A percentile compares a stretch with the other conserved stretches of the same genome.
phyloP scores from a whole-genome alignment of 805 yeast genomes.

The Candida michaelii region DNA sequence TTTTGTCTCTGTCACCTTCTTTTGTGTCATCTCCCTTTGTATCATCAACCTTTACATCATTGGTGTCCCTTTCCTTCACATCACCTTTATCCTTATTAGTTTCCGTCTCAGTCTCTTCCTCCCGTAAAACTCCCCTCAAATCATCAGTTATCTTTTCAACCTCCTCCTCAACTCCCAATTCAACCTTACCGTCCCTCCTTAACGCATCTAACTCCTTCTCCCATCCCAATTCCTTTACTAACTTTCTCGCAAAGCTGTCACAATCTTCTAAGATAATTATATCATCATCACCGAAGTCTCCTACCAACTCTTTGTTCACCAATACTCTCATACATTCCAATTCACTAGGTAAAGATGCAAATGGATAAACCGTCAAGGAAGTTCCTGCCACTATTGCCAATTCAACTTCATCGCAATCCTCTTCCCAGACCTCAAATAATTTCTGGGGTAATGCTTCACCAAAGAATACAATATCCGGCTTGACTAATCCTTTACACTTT shows the following conservation, averaged over 20 bases:
- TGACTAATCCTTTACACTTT: conserved; percentile 72
- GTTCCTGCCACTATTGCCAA: conserved; percentile 91
- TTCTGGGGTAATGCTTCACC: conserved; percentile 80
- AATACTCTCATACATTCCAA: conserved; percentile 58
- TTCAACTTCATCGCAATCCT: conserved; percentile 51
- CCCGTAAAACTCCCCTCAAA: conserved; percentile 11
- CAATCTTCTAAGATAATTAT: conserved; percentile 60
- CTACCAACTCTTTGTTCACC: conserved; percentile 75
- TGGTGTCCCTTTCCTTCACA: not conserved
- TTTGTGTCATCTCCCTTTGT: not conserved
- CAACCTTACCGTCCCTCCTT: conserved; percentile 18
- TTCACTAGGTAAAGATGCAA: conserved; percentile 79
- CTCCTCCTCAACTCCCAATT: conserved; percentile 17
- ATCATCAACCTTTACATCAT: not conserved
- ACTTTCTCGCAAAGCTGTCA: conserved; percentile 57
- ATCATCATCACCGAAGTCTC: conserved; percentile 66
- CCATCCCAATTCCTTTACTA: conserved; percentile 69
- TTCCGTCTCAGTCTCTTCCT: conserved; percentile 4
- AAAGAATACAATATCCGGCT: conserved; percentile 93
- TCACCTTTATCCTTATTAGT: not conserved
- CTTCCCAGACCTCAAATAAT: conserved; percentile 72
- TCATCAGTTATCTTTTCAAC: conserved; percentile 14
- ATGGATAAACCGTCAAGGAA: conserved; percentile 85
- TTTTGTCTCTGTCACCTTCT: not conserved
- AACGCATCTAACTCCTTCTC: conserved; percentile 48